Conservation (phyloP, 2,329 filamentous ascomycete genomes). For the Teratosphaeriaceae sp. region DNA sequence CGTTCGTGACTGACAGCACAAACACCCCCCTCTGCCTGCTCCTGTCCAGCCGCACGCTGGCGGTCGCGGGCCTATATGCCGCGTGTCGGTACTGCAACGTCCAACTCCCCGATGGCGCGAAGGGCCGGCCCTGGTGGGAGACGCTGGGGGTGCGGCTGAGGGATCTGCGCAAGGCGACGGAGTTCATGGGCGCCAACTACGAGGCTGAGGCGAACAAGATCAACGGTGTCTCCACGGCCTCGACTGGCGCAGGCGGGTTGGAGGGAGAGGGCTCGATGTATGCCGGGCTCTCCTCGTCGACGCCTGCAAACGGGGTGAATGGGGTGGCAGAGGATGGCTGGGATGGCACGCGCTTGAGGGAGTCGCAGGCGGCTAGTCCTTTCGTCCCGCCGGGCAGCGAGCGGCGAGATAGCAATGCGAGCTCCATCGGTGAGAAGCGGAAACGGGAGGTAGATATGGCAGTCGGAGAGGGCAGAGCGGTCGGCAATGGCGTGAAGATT, state of each 20-base stretch:
- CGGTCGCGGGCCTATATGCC: conserved; percentile 80
- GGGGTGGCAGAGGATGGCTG: conserved; percentile 18
- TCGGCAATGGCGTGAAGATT: conserved; percentile 11
- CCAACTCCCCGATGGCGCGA: conserved; percentile 65
- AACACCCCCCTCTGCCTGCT: conserved; percentile 79
- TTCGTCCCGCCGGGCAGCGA: conserved; percentile 22
- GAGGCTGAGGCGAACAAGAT: conserved; percentile 33
- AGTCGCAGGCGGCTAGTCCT: conserved; percentile 16
- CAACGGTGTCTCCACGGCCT: conserved; percentile 16
- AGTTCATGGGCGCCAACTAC: conserved; percentile 59
- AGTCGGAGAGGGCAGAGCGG: conserved; percentile 2
- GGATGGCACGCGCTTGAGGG: conserved; percentile 27
- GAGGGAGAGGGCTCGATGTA: conserved; percentile 40
- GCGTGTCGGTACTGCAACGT: conserved; percentile 68
- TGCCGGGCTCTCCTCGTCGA: conserved; percentile 36
- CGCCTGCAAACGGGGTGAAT: conserved; percentile 28
- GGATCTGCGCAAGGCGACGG: conserved; percentile 66
- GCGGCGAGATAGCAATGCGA: conserved; percentile 23
- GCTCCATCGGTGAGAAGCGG: conserved; percentile 24
- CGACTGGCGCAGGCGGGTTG: conserved; percentile 17
- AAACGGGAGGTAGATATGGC: conserved; percentile 19
- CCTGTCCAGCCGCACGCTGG: conserved; percentile 71
- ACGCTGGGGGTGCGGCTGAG: conserved; percentile 63
- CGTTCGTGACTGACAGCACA: conserved; percentile 85
- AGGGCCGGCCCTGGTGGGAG: conserved; percentile 83